A percentile compares a stretch with the other conserved stretches of the same genome.
These are phyloP conservation scores for Bimuria novae-zelandiae DNA, from an alignment of 2,329 filamentous ascomycete genomes.

Conservation along the genomic window DNA sequence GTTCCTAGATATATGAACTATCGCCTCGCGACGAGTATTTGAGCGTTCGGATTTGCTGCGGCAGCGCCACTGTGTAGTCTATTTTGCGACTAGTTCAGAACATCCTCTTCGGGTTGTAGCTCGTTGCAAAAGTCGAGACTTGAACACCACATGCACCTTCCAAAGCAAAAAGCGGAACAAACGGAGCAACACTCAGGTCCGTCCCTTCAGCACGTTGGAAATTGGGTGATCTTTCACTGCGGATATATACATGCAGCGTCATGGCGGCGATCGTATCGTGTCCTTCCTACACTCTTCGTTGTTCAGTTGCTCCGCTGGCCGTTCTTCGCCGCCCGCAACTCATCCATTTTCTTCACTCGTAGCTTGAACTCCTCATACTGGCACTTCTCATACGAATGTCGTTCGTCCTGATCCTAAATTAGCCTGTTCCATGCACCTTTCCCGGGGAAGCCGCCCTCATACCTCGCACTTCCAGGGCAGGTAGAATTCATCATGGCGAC, in stretches of 20 bases:
- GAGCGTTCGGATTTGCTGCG: no score
- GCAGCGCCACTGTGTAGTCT: no score
- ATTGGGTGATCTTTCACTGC: slow-evolving; percentile 20
- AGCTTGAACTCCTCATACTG: slow-evolving; percentile 99
- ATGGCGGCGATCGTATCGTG: neutral
- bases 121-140: no score
- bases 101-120: no score
- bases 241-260: slow-evolving; percentile 42
- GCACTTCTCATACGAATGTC: slow-evolving; percentile 98
- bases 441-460: slow-evolving; percentile 43
- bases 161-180: no score
- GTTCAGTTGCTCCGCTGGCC: slow-evolving; percentile 81
- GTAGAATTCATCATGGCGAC: slow-evolving; percentile 89
- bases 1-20: no score
- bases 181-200: no score
- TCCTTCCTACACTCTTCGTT: neutral
- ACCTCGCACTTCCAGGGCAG: slow-evolving; percentile 98
- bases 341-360: slow-evolving; percentile 97
- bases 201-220: neutral
- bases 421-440: slow-evolving; percentile 13
- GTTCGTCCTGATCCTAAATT: slow-evolving; percentile 70
- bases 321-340: slow-evolving; percentile 83
- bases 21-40: no score
- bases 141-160: no score
- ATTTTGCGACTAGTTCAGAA: no score